Evolutionary conservation across 2,329 filamentous ascomycete species (phyloP), one percentile per base, ranked within the genome.

Genomic region (Chaetoscypha palmicola): DNA sequence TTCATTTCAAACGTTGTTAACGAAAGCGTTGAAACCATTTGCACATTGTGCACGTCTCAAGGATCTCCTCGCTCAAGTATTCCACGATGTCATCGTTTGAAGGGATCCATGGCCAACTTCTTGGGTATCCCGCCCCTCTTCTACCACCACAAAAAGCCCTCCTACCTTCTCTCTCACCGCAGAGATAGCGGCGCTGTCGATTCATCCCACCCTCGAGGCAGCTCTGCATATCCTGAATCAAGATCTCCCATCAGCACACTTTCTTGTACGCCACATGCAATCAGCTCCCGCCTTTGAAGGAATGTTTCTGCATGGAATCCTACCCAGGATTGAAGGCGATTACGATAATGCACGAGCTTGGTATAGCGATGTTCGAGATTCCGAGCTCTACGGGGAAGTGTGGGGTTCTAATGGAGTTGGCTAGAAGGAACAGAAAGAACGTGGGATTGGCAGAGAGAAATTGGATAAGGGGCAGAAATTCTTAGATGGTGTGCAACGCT

Each of bases 241-340:
- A 48, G 72, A 76, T 54, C 60, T 75, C 0, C 61, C 69, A 3
- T 64, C 62, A 16, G 72, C 72, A 0, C 72, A 76, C 56, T 75
- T 76, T 55, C 63, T 75, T 1, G 62, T 71, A 19, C 65, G 72
- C 1, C 69, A 76, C 50, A 73, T 74, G 70, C 67, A 73, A 56
- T 64, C 66, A 7, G 55, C 64, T 11, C 71, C 72, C 0, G 68
- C 68, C 0, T 62, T 63, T 31, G 72, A 74, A 48, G 68, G 66
- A 12, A 76, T 76, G 71, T 66, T 69, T 30, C 60, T 73, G 1
- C 72, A 74, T 48, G 66, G 67, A 3, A 67, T 76, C 11, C 53
- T 76, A 47, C 71, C 74, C 45, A 61, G 70, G 1, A 62, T 72
- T 20, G 72, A 75, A 55, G 71, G 71, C 3, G 71, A 74, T 44